Conservation (phyloP, 371 early-diverging fungal species). For the Apophysomyces sp. region DNA sequence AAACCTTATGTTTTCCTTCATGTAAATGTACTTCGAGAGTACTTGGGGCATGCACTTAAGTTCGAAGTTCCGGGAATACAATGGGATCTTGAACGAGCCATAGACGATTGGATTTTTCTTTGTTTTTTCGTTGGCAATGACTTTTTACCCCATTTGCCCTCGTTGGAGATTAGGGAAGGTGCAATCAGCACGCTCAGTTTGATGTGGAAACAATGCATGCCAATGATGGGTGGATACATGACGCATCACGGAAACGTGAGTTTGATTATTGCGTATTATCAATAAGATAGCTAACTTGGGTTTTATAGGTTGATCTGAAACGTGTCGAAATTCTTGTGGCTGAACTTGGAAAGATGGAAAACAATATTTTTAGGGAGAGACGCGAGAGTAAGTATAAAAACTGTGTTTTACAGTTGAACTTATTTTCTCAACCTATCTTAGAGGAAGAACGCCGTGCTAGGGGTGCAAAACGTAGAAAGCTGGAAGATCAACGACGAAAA, state of each 20-base stretch:
- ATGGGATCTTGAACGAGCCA: conserved; percentile 89
- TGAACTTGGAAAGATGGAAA: conserved; percentile 85
- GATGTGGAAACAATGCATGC: conserved; percentile 83
- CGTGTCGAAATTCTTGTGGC: conserved; percentile 76
- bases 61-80: conserved; percentile 62
- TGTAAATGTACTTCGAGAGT: conserved; percentile 90
- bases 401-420: not conserved
- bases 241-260: conserved; percentile 77
- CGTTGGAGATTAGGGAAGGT: conserved; percentile 96
- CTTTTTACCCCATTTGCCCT: conserved; percentile 98
- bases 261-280: not conserved
- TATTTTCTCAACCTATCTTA: conserved; percentile 3
- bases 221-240: conserved; percentile 81
- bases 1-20: conserved; percentile 93
- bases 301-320: conserved; percentile 64
- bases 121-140: conserved; percentile 99
- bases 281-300: not conserved
- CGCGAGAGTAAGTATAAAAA: conserved; percentile 62
- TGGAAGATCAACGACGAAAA: conserved; percentile 42
- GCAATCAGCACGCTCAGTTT: conserved; percentile 91
- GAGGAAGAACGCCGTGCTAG: conserved; percentile 41
- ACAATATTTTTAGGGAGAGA: conserved; percentile 80
- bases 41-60: conserved; percentile 84
- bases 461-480: conserved; percentile 41
- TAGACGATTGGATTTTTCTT: conserved; percentile 99